These are phyloP conservation scores for Colletotrichum nymphaeae DNA, from an alignment of 2,329 filamentous ascomycete genomes.

Conservation along the genomic window DNA sequence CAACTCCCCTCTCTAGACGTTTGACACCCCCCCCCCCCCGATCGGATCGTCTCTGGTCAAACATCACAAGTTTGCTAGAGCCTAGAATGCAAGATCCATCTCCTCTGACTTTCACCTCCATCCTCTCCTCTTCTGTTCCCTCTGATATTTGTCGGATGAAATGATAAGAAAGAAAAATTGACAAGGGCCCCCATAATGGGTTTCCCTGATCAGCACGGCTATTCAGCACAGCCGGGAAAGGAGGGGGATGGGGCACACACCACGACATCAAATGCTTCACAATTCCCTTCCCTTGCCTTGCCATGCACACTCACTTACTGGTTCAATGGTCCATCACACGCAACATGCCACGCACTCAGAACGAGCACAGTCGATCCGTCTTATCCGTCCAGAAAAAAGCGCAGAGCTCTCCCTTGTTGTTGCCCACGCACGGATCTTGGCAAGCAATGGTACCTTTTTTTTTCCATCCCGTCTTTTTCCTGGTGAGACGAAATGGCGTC, in stretches of 20 bases:
- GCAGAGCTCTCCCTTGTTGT: neutral
- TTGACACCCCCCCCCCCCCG: neutral
- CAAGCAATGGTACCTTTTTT: neutral
- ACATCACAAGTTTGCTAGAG: slow-evolving; percentile 8
- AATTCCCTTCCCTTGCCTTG: neutral
- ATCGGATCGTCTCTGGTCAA: no score
- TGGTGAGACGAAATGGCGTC: neutral
- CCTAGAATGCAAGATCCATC: neutral
- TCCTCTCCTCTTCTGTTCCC: neutral
- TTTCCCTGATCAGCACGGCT: slow-evolving; percentile 29
- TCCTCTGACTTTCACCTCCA: neutral
- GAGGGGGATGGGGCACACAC: neutral
- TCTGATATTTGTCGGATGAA: neutral
- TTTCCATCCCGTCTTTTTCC: slow-evolving; percentile 10
- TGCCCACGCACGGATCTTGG: neutral
- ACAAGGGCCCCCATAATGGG: neutral
- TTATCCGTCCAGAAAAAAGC: neutral
- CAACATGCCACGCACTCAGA: neutral
- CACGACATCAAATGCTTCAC: slow-evolving; percentile 20
- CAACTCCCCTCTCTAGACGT: neutral
- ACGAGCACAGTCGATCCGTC: neutral
- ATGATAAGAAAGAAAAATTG: neutral
- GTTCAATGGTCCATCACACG: neutral
- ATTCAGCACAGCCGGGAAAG: slow-evolving; percentile 19
- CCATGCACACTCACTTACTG: neutral